A percentile compares a stretch with the other conserved stretches of the same genome.
Conservation (phyloP, 208 protist species). For the Novymonas esmeraldas region DNA sequence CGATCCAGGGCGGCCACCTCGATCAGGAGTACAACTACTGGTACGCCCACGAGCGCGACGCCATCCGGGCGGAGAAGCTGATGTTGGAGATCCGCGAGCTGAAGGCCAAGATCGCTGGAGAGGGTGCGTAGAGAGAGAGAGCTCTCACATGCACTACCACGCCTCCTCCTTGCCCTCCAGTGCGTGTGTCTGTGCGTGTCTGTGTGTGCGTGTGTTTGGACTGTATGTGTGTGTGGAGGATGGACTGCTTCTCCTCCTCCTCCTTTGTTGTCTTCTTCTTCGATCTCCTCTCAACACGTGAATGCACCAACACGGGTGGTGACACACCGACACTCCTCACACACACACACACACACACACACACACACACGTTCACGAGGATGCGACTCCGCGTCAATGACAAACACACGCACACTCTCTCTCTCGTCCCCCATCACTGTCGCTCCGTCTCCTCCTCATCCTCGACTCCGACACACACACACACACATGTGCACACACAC, state of each 20-base stretch:
- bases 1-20: slow-evolving; percentile 56
- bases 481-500: neutral
- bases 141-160: too few relatives aligned
- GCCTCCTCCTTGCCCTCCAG: too few relatives aligned
- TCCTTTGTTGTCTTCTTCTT: too few relatives aligned
- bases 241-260: too few relatives aligned
- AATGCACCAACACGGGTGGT: neutral
- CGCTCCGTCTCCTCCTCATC: neutral
- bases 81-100: slow-evolving; percentile 82
- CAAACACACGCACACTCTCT: neutral
- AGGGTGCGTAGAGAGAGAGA: slow-evolving; percentile 2
- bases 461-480: neutral
- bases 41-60: slow-evolving; percentile 84
- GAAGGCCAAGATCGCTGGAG: slow-evolving; percentile 56
- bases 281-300: neutral
- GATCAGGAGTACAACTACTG: slow-evolving; percentile 90
- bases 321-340: neutral
- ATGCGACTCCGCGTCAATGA: neutral
- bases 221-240: too few relatives aligned
- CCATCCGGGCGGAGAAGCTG: slow-evolving; percentile 83
- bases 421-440: neutral
- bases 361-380: neutral
- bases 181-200: too few relatives aligned
- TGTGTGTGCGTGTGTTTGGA: too few relatives aligned
- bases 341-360: neutral